Conservation (phyloP, 2,329 filamentous ascomycete species). For the Aspergillus versicolor region DNA sequence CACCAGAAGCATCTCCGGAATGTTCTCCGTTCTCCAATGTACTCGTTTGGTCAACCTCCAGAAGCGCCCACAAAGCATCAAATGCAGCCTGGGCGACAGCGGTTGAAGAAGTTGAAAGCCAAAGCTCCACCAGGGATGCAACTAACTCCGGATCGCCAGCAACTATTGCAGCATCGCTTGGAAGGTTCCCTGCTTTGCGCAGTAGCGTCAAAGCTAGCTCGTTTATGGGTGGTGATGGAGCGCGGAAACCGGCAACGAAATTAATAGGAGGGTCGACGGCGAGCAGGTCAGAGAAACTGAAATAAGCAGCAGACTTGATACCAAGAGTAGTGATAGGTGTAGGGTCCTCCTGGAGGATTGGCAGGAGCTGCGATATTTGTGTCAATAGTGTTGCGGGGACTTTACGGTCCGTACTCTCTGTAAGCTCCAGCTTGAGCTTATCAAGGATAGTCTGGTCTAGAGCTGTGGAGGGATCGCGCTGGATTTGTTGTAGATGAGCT, state of each 20-base stretch:
- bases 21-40: conserved; percentile 28
- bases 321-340: conserved; percentile 55
- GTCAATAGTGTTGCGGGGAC: conserved; percentile 42
- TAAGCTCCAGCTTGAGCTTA: conserved; percentile 48
- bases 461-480: conserved; percentile 43
- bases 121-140: conserved; percentile 55
- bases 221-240: conserved; percentile 55
- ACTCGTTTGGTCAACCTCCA: conserved; percentile 50
- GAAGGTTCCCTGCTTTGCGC: conserved; percentile 52
- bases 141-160: conserved; percentile 58
- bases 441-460: conserved; percentile 53
- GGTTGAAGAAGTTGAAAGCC: conserved; percentile 57
- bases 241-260: conserved; percentile 55
- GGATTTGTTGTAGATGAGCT: conserved; percentile 46
- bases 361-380: conserved; percentile 52
- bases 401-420: conserved; percentile 32
- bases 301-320: conserved; percentile 49
- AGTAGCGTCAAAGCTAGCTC: conserved; percentile 56
- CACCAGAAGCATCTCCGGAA: conserved; percentile 27
- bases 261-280: conserved; percentile 50
- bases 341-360: conserved; percentile 58
- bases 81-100: conserved; percentile 56
- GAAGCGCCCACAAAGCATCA: conserved; percentile 52
- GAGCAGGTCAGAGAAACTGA: conserved; percentile 51
- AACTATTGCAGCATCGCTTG: conserved; percentile 58